Conservation (phyloP, 164 flowering plant genomes). For the Buxus sempervirens region DNA sequence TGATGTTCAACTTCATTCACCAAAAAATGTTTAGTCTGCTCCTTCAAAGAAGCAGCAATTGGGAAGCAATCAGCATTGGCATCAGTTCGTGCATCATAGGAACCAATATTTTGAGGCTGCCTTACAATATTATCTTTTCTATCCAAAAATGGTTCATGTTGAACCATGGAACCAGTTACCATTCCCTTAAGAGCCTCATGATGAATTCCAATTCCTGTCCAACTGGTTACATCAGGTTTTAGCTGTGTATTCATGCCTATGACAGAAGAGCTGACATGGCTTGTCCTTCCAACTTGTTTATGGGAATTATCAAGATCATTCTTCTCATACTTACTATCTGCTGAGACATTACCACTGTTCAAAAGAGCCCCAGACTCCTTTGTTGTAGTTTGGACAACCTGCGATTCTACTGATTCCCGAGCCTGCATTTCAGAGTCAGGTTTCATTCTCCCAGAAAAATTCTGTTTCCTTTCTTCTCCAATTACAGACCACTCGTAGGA, state of each 20-base stretch:
- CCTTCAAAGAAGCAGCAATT: slow-evolving; percentile 26
- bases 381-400: slow-evolving; percentile 16
- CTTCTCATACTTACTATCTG: slow-evolving; percentile 28
- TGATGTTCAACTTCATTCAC: slow-evolving; percentile 34
- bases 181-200: slow-evolving; percentile 38
- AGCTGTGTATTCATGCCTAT: slow-evolving; percentile 32
- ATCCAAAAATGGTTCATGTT: slow-evolving; percentile 26
- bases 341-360: slow-evolving; percentile 24
- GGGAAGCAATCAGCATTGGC: slow-evolving; percentile 27
- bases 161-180: slow-evolving; percentile 24
- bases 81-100: slow-evolving; percentile 26
- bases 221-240: slow-evolving; percentile 40
- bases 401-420: slow-evolving; percentile 41
- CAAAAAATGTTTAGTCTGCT: slow-evolving; percentile 36
- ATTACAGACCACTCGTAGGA: slow-evolving; percentile 24
- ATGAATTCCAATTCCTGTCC: slow-evolving; percentile 36
- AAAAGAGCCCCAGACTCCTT: slow-evolving; percentile 25
- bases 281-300: slow-evolving; percentile 29
- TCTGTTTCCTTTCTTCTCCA: slow-evolving; percentile 44
- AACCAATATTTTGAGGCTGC: slow-evolving; percentile 32
- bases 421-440: slow-evolving; percentile 37
- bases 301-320: slow-evolving; percentile 28
- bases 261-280: slow-evolving; percentile 25
- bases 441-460: slow-evolving; percentile 29
- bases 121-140: slow-evolving; percentile 33